Conservation (phyloP, 768 basidiomycete species). For the Collybia sordida region DNA sequence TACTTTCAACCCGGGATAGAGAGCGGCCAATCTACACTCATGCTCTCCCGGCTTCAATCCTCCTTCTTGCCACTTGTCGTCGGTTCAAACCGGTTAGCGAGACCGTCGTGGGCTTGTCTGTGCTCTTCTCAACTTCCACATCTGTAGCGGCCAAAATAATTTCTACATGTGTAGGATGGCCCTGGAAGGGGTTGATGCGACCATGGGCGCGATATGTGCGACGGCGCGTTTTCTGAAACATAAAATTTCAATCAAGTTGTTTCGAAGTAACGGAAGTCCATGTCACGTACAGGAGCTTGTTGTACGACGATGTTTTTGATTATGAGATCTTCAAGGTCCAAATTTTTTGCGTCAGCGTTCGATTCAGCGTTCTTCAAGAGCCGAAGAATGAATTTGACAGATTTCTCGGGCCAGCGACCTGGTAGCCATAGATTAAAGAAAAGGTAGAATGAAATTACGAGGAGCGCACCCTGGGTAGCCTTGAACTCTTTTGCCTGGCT, state of each 20-base stretch:
- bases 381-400: constrained; percentile 90
- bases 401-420: constrained; percentile 99
- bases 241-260: constrained; percentile 6
- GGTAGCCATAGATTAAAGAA: constrained; percentile 3
- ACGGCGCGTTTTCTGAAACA: constrained; percentile 87
- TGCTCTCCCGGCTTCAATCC: constrained; percentile 80
- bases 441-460: background rate
- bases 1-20: background rate
- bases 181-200: constrained; percentile 99
- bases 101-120: constrained; percentile 64
- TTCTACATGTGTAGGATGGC: constrained; percentile 96
- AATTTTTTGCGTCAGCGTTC: constrained; percentile 96
- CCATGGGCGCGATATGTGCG: constrained; percentile 98
- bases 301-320: constrained; percentile 99
- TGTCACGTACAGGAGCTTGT: constrained; percentile 88
- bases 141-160: constrained; percentile 82
- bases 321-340: constrained; percentile 86
- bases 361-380: constrained; percentile 99
- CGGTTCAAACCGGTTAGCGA: constrained; percentile 74
- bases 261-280: background rate
- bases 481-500: constrained; percentile 97
- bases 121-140: constrained; percentile 88
- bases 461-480: constrained; percentile 84
- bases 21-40: constrained; percentile 23
- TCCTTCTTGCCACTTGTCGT: constrained; percentile 82